Base-by-base conservation (phyloP, 192 early-diverging fungal genomes). In the Umbelopsis sp. region DNA sequence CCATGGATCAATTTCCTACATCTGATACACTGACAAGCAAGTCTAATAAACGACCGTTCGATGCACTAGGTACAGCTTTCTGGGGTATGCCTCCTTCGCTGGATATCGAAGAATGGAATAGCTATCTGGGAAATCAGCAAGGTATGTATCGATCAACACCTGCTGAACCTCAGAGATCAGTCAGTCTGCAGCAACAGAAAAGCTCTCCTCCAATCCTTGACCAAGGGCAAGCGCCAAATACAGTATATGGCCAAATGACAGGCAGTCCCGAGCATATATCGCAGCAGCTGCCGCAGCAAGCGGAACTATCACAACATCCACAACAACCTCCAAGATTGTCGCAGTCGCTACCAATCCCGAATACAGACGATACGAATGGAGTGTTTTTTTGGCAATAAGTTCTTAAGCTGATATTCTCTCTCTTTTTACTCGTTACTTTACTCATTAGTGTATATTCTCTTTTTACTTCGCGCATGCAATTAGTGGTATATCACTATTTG, bases 61-160 rank as follows among this genome's bases (percentile, higher is more conserved):
- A 80, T 76, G 66, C 59, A 2, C 51, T 71, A 20, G 65, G 65
- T 5, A 74, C 79, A 0, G 69, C 76, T n/a, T 77, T 81, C 38
- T 77, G 72, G 76, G 69, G 69, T 14, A 65, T 77, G 34, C 71
- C 79, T 2, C 43, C 73, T 1, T 74, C 79, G 0, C 62, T 74
- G 38, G 79, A 77, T 65, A 65, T 73, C 22, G 79, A 81, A 50
- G 79, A 75, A 52, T 80, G 79, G 79, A 76, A 49, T 44, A 56
- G 56, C 11, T 80, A 80, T 54, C 65, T 80, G 36, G 72, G 71
- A 34, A 71, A 75, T 32, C 79, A 76, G 22, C 79, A 76, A n/a
- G 34, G 44, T 36, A 17, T 49, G 31, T 62, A 34, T 34, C 56
- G 56, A 17, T 12, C 31, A 20, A 11, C 31, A 34, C 24, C 24